Base-by-base conservation (phyloP, 1,284 basidiomycete species). In the Austroboletus niveus region DNA sequence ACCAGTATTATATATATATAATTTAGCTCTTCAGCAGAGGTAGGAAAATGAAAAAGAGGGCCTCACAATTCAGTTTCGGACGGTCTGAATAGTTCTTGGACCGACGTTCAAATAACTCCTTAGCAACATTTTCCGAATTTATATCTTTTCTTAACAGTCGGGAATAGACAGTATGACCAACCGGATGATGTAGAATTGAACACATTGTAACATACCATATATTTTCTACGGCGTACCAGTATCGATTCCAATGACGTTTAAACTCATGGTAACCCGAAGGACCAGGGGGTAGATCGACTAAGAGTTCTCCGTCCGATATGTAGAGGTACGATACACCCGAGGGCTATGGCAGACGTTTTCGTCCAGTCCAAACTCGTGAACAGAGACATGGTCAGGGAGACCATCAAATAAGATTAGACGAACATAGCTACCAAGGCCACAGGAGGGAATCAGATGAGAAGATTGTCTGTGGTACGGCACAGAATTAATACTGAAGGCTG, bases 111-210 rank as follows among this genome's bases (percentile, higher is more conserved):
- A 54, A 36, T 14, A 54, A 9, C 20, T 47, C 49, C 38, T 45
- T 52, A n/a, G 49, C 49, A 10, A 52, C 10, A 32, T 24, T 45
- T 7, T 52, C 50, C 15, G 49, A 54, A 15, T 52, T 74, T 10
- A 75, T 62, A 30, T 75, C 64, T 42, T 64, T 52, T 6, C 60
- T 51, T 15, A 65, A 57, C 0, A 65, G 47, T 10, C 57, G 58
- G 3, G 64, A 46, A 52, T 69, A 60, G 1, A 69, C 45, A 4
- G 71, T 51, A 31, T 63, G 54, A 20, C 71, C 69, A 15, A 27
- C 24, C 24, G 14, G 44, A 5, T 6, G 5, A 8, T 34, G 14
- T 9, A 22, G 12, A 11, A 14, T 2, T 4, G 24, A n/a, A 8
- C 17, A 20, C 27, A 27, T 7, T 10, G 17, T 15, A 32, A 27